These are phyloP conservation scores for Pseudonitzschia pungens DNA, from an alignment of 108 stramenopile species.

Conservation along the genomic window DNA sequence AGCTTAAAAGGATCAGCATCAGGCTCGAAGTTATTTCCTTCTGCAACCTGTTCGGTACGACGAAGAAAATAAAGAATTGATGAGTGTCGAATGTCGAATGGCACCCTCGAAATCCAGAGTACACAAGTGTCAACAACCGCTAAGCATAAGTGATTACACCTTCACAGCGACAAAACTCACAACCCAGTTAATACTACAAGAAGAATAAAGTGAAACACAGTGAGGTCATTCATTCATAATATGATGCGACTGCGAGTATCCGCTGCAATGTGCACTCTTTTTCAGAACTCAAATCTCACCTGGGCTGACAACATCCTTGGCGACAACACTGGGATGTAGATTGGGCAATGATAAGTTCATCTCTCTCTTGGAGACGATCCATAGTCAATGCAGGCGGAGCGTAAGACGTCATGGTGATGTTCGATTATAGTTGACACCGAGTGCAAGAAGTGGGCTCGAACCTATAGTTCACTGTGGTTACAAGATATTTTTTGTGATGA, in stretches of 20 bases:
- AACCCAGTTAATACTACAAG: conserved; percentile 31
- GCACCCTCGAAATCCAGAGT: background rate
- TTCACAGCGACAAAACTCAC: background rate
- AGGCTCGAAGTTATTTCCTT: conserved; percentile 22
- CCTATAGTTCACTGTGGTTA: too few relatives aligned
- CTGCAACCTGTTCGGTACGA: background rate
- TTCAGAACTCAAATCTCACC: background rate
- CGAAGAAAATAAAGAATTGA: background rate
- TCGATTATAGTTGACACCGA: background rate
- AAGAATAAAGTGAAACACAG: too few relatives aligned
- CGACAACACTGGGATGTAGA: conserved; percentile 39
- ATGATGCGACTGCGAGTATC: background rate
- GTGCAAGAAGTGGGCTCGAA: too few relatives aligned
- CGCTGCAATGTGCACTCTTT: background rate
- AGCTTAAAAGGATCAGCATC: conserved; percentile 22
- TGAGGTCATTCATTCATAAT: too few relatives aligned
- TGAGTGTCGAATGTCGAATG: background rate
- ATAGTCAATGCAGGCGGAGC: conserved; percentile 34
- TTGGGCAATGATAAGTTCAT: conserved; percentile 32
- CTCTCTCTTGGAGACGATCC: conserved; percentile 31
- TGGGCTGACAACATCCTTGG: conserved; percentile 17
- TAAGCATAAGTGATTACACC: background rate
- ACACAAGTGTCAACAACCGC: background rate
- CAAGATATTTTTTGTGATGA: too few relatives aligned
- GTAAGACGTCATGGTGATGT: background rate